Conservation (phyloP, 768 basidiomycete species). For the Xanthoconium stramineum region DNA sequence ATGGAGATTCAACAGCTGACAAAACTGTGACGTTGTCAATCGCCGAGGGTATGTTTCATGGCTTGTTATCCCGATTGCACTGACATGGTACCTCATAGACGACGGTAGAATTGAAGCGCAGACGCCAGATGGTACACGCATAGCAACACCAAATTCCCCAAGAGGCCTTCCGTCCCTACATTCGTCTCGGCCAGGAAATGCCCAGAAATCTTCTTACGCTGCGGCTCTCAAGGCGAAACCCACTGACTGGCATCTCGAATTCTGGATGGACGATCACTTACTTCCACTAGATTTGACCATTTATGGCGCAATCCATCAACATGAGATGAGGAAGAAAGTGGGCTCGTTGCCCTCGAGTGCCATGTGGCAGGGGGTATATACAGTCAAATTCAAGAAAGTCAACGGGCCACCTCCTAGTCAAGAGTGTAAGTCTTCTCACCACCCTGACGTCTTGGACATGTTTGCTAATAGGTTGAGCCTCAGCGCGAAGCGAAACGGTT, state of each 20-base stretch:
- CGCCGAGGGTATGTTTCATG: constrained; percentile 57
- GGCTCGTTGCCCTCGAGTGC: constrained; percentile 60
- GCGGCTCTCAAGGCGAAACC: constrained; percentile 92
- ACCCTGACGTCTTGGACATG: neutral
- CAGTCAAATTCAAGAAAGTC: constrained; percentile 91
- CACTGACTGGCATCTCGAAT: constrained; percentile 95
- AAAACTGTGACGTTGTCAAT: constrained; percentile 86
- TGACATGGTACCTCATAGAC: constrained; percentile 45
- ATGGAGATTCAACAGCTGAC: constrained; percentile 69
- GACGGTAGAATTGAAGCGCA: constrained; percentile 94
- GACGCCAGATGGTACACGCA: constrained; percentile 93
- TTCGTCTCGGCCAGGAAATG: constrained; percentile 31
- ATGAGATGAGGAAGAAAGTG: constrained; percentile 75
- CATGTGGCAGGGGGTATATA: constrained; percentile 90
- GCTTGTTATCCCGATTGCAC: neutral
- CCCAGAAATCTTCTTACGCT: constrained; percentile 74
- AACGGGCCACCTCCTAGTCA: constrained; percentile 67
- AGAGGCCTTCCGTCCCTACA: constrained; percentile 40
- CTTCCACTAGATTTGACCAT: constrained; percentile 88
- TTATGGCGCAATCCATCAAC: constrained; percentile 94
- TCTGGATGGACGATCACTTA: constrained; percentile 85
- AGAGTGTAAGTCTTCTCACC: constrained; percentile 48
- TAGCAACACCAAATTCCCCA: constrained; percentile 76
- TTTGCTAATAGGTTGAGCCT: constrained; percentile 16
- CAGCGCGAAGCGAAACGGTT: constrained; percentile 37